Evolutionary conservation across 2,329 filamentous ascomycete species (phyloP).

Genomic region (Akanthomyces lecanii): DNA sequence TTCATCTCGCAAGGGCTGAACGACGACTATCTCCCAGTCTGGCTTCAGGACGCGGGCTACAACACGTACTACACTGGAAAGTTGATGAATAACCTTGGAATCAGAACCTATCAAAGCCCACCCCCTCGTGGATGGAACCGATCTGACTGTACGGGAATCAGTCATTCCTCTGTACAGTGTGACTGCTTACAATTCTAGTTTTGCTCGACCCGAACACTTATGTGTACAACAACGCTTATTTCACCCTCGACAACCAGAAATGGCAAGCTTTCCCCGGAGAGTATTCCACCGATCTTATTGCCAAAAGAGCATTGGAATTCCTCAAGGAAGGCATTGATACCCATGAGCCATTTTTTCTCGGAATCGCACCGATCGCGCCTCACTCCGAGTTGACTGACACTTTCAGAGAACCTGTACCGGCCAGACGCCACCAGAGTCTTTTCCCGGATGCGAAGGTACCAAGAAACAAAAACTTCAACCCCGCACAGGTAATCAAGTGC

Average conservation of each 20-base stretch:
- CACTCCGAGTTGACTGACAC: conserved; percentile 40
- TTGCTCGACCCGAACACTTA: conserved; percentile 65
- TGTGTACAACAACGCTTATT: conserved; percentile 61
- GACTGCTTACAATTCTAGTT: conserved; percentile 30
- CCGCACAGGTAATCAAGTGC: conserved; percentile 26
- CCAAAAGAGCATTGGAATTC: conserved; percentile 47
- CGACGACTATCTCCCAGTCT: conserved; percentile 46
- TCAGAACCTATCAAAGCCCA: conserved; percentile 47
- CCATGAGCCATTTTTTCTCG: conserved; percentile 51
- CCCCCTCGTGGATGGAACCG: conserved; percentile 53
- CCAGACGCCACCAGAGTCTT: conserved; percentile 55
- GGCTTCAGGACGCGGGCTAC: conserved; percentile 48
- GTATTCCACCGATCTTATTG: conserved; percentile 51
- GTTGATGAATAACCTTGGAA: conserved; percentile 48
- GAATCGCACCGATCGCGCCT: conserved; percentile 44
- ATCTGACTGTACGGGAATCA: conserved; percentile 32
- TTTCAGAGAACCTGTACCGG: conserved; percentile 34
- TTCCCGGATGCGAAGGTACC: conserved; percentile 58
- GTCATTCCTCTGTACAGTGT: neutral
- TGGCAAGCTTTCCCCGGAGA: conserved; percentile 49
- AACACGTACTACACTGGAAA: conserved; percentile 54
- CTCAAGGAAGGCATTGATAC: conserved; percentile 47
- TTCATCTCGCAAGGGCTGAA: conserved; percentile 48
- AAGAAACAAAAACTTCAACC: conserved; percentile 63
- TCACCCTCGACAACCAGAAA: conserved; percentile 35